Conservation (phyloP, 2,329 filamentous ascomycete genomes). For the Diaporthe sp. region DNA sequence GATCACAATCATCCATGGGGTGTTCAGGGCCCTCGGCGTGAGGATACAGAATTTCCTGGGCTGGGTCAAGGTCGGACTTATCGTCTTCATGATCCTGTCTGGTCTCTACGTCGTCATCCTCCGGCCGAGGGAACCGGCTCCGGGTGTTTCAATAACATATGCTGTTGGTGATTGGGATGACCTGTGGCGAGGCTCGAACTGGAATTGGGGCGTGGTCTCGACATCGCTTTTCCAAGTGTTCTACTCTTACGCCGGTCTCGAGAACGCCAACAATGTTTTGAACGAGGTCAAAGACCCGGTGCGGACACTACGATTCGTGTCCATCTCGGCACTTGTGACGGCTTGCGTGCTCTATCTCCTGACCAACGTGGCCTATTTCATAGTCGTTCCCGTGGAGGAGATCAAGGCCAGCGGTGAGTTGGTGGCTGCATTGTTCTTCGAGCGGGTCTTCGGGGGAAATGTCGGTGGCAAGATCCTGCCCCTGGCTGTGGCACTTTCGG, state of each 20-base stretch:
- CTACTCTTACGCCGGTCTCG: constrained; percentile 76
- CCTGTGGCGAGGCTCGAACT: constrained; percentile 6
- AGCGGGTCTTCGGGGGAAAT: constrained; percentile 72
- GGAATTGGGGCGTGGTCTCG: constrained; percentile 46
- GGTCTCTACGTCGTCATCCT: constrained; percentile 68
- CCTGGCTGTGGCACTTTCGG: constrained; percentile 71
- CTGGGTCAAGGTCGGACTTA: constrained; percentile 73
- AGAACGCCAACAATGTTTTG: constrained; percentile 77
- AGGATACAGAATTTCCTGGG: constrained; percentile 70
- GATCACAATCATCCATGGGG: constrained; percentile 66
- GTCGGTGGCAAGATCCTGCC: constrained; percentile 16
- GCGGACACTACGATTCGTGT: constrained; percentile 74
- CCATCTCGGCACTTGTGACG: constrained; percentile 71
- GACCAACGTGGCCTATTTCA: constrained; percentile 73
- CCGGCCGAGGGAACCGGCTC: not conserved
- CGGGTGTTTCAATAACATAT: not conserved
- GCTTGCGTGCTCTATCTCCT: constrained; percentile 75
- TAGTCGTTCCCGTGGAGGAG: constrained; percentile 76
- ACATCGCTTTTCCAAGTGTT: constrained; percentile 78
- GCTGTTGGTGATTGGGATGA: not conserved
- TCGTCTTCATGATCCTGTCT: constrained; percentile 73
- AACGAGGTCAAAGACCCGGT: constrained; percentile 80
- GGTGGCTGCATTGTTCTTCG: constrained; percentile 78
- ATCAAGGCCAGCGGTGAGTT: constrained; percentile 77
- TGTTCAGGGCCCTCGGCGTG: constrained; percentile 59